Evolutionary conservation across 2,329 filamentous ascomycete genomes (phyloP), one percentile per base, ranked within the genome.

Genomic region (Penicillium polonicum): DNA sequence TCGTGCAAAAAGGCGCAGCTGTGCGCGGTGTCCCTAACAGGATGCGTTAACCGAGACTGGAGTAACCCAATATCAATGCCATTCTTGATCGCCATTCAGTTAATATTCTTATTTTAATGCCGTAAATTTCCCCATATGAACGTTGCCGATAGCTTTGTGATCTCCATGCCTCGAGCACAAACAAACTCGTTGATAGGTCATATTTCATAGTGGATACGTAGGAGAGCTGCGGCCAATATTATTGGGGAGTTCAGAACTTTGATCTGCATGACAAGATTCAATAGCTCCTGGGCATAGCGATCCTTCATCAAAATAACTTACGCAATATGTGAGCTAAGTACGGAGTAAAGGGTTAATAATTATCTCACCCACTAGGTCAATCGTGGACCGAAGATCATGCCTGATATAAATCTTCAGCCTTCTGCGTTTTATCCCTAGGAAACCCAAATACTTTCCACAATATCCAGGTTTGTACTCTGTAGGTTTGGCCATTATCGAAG

Each of bases 161-260:
- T 55, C 44, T 48, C 25, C 45, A 35, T 27, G 45, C 44, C 50
- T 55, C 43, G 19, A 54, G 12, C 12, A 33, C 31, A 39, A 52
- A 25, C 50, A 59, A 50, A 44, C 36, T 13, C 27, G 43, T 15
- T 60, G 63, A 65, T 45, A 52, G 50, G 52, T 65, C 63, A 63
- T 43, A 65, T 65, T 58, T 44, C 39, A 31, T 21, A 31, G 58
- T 52, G 52, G 42, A 55, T 45, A 17, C 29, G 15, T 53, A 54
- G 13, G 6, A 51, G n/a, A 35, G 21, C 31, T n/a, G 19, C 12
- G n/a, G 29, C 15, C 23, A 7, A 15, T 35, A 17, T 58, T 29
- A 64, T 63, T 63, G 56, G 62, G 19, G 2, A 23, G 9, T n/a
- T 31, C 21, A 12, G 38, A 31, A n/a, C 33, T 19, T 38, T 49